Evolutionary conservation across 805 yeast species (phyloP), one percentile per base, ranked within the genome.

Genomic region (Candida peoriensis): DNA sequence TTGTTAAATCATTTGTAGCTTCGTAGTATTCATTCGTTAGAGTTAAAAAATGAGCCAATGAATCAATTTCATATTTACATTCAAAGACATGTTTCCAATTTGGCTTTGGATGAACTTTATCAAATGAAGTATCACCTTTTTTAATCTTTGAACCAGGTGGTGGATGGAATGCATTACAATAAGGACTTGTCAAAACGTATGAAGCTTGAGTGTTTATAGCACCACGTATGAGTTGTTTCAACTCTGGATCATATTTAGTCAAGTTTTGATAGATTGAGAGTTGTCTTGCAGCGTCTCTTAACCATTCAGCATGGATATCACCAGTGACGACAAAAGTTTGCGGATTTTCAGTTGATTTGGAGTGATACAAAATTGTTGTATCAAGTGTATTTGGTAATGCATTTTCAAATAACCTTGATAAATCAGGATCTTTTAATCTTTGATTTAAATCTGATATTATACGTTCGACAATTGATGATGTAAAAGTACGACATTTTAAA

Each of bases 271-370:
- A 88, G 3, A 83, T 84, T 4, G 85, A 72, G 31, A 87, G 60
- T 52, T 87, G 96, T 46, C 93, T 65, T 1, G 95, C 85, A 2
- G 94, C 78, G 57, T 87, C 96, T 34, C 96, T 61, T 32, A 87
- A 62, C 96, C 96, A 87, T 57, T 87, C 95, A 2, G 96, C 96
- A 55, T 85, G 88, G 37, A 87, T 87, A 52, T 87, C 96, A 8
- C 96, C 96, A 0, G 96, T 87, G 21, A 86, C 90, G 1, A 87
- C 73, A 57, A 87, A 87, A 1, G 94, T 68, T 42, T 77, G 74
- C 1, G 88, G 74, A 17, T 38, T 43, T 6, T 36, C 37, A 26
- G 42, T 20, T n/a, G 39, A 23, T 6, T 39, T 31, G 8, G 20
- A 10, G 55, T 81, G 86, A 85, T 87, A 87, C 35, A 83, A 63